Base-by-base conservation (phyloP, 2,329 filamentous ascomycete genomes). In the Cladosporium phlei region DNA sequence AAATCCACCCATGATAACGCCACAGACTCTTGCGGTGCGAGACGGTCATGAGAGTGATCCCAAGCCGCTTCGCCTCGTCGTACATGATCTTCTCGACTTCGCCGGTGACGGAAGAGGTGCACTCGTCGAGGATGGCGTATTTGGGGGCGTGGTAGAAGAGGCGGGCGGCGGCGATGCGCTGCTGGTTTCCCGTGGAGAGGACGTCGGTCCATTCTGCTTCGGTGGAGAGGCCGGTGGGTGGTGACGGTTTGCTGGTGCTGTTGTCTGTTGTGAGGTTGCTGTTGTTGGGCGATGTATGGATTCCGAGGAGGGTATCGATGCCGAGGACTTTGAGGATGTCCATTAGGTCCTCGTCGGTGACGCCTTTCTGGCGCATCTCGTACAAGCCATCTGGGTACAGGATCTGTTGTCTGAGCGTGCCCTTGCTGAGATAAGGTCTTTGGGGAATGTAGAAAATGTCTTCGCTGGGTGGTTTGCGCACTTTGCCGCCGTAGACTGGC, bases 391-490 rank as follows among this genome's bases (percentile, higher is more conserved):
- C 93, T 0, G 93, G 93, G 67, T 98, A 98, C 50, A 93, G 95
- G 58, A 98, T 89, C 62, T 98, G 93, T 66, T 97, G 89, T 29
- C 93, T 83, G n/a, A 98, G 79, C 2, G 86, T 89, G 17, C 93
- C 93, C 44, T 88, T 82, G 11, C 87, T 93, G 2, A 98, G 78
- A 63, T 98, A 98, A 0, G 93, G 93, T 2, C 93, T 82, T 63
- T 98, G 93, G 0, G 93, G 93, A 54, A 98, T 94, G 70, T 98
- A 98, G 70, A 97, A 98, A 63, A 98, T 97, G 63, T 93, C 86
- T 55, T 87, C 82, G 60, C 91, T 93, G 2, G 86, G 83, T 1
- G 93, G 93, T 66, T 97, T 97, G 59, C 88, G 78, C 16, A 98
- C 93, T 1, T 80, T 88, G 42, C 93, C 93, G 54, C 93, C 91